These are phyloP conservation scores for Lathyrus tuberosus DNA, from an alignment of 306 rosid species.

Conservation along the genomic window DNA sequence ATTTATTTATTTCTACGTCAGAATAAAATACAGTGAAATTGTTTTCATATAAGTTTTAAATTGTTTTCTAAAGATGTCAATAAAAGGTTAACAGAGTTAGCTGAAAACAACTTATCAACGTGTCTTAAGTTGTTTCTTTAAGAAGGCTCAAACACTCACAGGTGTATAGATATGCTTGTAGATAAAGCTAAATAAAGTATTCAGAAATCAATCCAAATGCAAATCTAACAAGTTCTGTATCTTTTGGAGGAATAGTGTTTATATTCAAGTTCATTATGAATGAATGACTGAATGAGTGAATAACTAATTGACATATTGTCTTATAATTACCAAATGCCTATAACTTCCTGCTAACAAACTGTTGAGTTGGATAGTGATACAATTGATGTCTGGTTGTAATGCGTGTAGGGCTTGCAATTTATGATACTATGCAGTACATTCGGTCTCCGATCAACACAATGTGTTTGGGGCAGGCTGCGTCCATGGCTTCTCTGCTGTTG, in stretches of 20 bases:
- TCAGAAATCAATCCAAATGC: neutral
- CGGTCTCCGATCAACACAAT: slow-evolving; percentile 82
- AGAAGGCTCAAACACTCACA: neutral
- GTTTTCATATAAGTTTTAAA: neutral
- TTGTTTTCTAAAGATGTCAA: neutral
- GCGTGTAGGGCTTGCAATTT: slow-evolving; percentile 84
- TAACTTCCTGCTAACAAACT: neutral
- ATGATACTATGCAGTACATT: slow-evolving; percentile 97
- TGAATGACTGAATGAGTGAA: neutral
- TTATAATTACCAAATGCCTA: neutral
- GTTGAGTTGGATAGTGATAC: slow-evolving; percentile 7
- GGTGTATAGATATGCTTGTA: neutral
- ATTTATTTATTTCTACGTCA: no score
- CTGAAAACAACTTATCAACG: neutral
- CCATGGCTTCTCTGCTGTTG: slow-evolving; percentile 94
- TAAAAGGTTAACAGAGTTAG: neutral
- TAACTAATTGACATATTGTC: neutral
- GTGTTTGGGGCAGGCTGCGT: slow-evolving; percentile 97
- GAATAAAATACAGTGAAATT: no score
- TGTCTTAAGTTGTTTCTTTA: neutral
- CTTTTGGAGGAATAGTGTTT: neutral
- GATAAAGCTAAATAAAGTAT: neutral
- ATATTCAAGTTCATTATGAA: slow-evolving; percentile 1
- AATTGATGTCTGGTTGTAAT: slow-evolving; percentile 9
- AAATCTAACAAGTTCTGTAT: neutral